Conservation (phyloP, 1,284 basidiomycete genomes). For the Ceratobasidium sp. region DNA sequence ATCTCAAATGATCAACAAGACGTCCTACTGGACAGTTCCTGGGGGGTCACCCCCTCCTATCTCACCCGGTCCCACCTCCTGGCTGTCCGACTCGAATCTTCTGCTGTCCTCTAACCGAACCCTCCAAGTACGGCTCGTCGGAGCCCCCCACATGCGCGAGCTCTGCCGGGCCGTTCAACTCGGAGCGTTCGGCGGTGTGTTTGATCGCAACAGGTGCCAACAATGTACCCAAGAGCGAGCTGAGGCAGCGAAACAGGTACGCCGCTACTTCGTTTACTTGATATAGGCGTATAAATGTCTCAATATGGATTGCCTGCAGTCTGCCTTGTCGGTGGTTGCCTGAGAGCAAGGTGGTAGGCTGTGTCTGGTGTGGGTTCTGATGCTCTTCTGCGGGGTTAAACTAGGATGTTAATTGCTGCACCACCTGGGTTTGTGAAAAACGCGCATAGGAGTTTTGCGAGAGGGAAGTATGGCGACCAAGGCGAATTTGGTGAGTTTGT, state of each 20-base stretch:
- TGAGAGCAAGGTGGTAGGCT: not conserved
- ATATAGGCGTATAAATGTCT: not conserved
- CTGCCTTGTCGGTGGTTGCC: not conserved
- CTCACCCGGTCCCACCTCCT: not conserved
- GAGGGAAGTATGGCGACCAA: not conserved
- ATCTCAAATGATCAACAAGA: not conserved
- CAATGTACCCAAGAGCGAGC: slow-evolving; percentile 20
- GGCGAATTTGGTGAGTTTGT: not conserved
- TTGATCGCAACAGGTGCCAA: slow-evolving; percentile 28
- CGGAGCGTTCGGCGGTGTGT: not conserved
- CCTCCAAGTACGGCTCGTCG: not conserved
- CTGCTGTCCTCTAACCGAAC: not conserved
- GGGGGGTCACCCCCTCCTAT: not conserved
- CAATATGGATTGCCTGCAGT: not conserved
- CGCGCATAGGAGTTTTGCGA: not conserved
- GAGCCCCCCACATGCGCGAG: slow-evolving; percentile 3
- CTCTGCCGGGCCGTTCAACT: slow-evolving; percentile 8
- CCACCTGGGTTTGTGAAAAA: not conserved
- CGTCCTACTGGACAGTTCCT: slow-evolving; percentile 4
- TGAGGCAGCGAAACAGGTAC: slow-evolving; percentile 1
- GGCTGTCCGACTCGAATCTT: not conserved
- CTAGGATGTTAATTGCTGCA: not conserved
- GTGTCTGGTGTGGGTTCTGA: not conserved
- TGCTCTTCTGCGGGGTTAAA: slow-evolving; percentile 3
- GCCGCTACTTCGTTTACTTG: slow-evolving; percentile 5